Evolutionary conservation across 2,329 filamentous ascomycete species (phyloP), one percentile per base, ranked within the genome.

Genomic region (Whalleya microplaca): DNA sequence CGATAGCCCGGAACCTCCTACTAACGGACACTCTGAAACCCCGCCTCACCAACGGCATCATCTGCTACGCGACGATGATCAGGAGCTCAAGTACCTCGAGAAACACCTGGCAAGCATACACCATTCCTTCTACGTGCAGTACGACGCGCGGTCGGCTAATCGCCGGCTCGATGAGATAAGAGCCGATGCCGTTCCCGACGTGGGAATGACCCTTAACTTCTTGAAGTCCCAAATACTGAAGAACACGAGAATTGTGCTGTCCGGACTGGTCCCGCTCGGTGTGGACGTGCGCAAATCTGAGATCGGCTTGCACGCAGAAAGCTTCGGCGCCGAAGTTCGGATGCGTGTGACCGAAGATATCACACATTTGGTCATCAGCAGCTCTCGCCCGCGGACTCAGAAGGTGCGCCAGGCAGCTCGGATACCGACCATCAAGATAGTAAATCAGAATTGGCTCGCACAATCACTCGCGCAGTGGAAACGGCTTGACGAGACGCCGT

Each of bases 351-450:
- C 81, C 1, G 78, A 80, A 29, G 83, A 83, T 52, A 82, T 91
- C 14, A 92, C 90, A 0, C 90, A 93, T 71, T 81, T 93, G 4
- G 88, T 93, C 2, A 87, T 90, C 8, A 88, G 85, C 49, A 85
- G 84, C 18, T 80, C 84, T 16, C 81, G 89, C 21, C 89, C 89
- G 29, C 87, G 93, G 20, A 98, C 95, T 0, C 89, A 91, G 51
- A 99, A 99, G 75, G 92, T 98, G 43, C 88, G 91, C 46, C 89
- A 93, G 72, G 95, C 95, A 0, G 88, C 90, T 14, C 86, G 87
- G 61, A 89, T 92, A 53, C 80, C 89, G 0, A 85, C 86, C 49
- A 90, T 98, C 73, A 93, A 92, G 71, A 96, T 99, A 56, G 95
- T 99, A 46, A 92, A 89, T 65, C 90, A 92, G 51, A 86, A 91